A percentile compares a stretch with the other conserved stretches of the same genome.
Evolutionary conservation across 148 eudicot species (phyloP).

Genomic region (Vaccinium corymbosum): DNA sequence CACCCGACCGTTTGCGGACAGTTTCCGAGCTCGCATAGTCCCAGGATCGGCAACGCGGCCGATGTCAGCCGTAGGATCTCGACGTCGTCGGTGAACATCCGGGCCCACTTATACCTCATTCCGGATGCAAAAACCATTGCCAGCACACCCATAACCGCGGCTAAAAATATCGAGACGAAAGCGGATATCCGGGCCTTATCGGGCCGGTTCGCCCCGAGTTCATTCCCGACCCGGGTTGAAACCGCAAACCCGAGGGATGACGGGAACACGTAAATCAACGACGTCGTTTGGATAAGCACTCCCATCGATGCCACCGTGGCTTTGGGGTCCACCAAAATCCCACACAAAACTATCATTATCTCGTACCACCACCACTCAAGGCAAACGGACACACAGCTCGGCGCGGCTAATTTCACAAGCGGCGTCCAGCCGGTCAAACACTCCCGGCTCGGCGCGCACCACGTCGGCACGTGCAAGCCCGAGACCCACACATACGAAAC

Average conservation of each 20-base stretch:
- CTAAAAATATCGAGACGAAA: slow-evolving; percentile 34
- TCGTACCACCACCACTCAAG: slow-evolving; percentile 98
- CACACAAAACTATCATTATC: slow-evolving; percentile 83
- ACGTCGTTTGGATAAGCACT: slow-evolving; percentile 68
- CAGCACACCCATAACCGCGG: slow-evolving; percentile 46
- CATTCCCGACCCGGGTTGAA: slow-evolving; percentile 74
- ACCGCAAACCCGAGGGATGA: slow-evolving; percentile 66
- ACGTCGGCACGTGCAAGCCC: slow-evolving; percentile 51
- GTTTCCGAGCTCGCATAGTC: slow-evolving; percentile 78
- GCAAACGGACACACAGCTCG: slow-evolving; percentile 76
- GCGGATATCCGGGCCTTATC: slow-evolving; percentile 47
- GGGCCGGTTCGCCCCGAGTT: slow-evolving; percentile 67
- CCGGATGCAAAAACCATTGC: slow-evolving; percentile 48
- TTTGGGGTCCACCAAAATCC: slow-evolving; percentile 57
- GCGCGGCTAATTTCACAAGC: slow-evolving; percentile 53
- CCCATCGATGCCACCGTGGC: slow-evolving; percentile 87
- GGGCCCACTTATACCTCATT: slow-evolving; percentile 51
- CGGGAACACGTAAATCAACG: slow-evolving; percentile 74
- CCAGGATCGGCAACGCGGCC: slow-evolving; percentile 54
- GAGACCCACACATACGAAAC: slow-evolving; percentile 46
- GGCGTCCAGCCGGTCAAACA: slow-evolving; percentile 71
- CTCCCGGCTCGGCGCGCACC: slow-evolving; percentile 52
- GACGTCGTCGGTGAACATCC: slow-evolving; percentile 45
- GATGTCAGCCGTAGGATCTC: slow-evolving; percentile 57
- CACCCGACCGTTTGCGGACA: slow-evolving; percentile 77